A percentile compares a stretch with the other conserved stretches of the same genome.
Evolutionary conservation across 768 basidiomycete genomes (phyloP).

Genomic region (Leccinum truebloodii): DNA sequence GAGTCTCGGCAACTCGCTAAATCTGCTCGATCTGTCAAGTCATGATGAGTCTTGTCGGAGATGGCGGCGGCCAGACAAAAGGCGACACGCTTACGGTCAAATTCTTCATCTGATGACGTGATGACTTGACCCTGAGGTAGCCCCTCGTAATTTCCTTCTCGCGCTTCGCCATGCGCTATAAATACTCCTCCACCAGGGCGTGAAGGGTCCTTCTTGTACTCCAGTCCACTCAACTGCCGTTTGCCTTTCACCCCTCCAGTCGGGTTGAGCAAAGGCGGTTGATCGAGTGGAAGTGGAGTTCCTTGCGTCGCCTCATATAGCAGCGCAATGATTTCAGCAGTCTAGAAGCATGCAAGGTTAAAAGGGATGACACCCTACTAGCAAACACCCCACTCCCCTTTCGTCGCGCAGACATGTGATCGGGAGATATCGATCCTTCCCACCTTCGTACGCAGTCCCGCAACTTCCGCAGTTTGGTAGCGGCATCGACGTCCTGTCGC

Average conservation of each 20-base stretch:
- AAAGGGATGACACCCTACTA: not conserved
- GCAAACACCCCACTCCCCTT: slow-evolving; percentile 53
- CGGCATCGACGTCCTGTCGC: slow-evolving; percentile 73
- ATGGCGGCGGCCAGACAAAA: slow-evolving; percentile 11
- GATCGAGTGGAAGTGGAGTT: slow-evolving; percentile 51
- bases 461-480: slow-evolving; percentile 71
- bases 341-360: slow-evolving; percentile 45
- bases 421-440: slow-evolving; percentile 84
- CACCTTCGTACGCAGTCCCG: slow-evolving; percentile 85
- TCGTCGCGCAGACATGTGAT: slow-evolving; percentile 92
- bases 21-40: slow-evolving; percentile 18
- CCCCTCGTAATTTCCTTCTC: slow-evolving; percentile 49
- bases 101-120: slow-evolving; percentile 44
- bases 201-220: slow-evolving; percentile 77
- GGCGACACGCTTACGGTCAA: slow-evolving; percentile 48
- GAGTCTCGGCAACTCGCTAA: slow-evolving; percentile 25
- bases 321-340: slow-evolving; percentile 88
- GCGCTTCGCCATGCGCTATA: slow-evolving; percentile 56
- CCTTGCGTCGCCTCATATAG: slow-evolving; percentile 94
- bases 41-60: not conserved
- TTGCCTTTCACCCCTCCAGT: slow-evolving; percentile 68
- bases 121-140: slow-evolving; percentile 59
- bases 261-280: slow-evolving; percentile 72
- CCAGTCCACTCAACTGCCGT: slow-evolving; percentile 52
- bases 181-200: slow-evolving; percentile 89